Base-by-base conservation (phyloP, 148 eudicot species). In the Camellia sinensis region DNA sequence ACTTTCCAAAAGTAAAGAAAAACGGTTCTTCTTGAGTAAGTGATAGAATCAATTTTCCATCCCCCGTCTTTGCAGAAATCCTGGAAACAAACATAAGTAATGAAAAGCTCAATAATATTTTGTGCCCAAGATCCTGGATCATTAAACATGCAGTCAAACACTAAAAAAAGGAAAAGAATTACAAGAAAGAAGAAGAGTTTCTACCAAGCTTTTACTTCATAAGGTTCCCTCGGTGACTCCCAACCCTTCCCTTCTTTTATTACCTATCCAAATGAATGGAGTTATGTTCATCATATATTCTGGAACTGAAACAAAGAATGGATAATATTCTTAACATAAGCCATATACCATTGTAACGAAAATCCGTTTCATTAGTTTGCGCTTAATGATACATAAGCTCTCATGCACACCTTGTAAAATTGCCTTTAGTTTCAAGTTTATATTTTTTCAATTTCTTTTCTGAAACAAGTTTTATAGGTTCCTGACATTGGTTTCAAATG, bases 211-310 rank as follows among this genome's bases (percentile, higher is more conserved):
- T 93, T 92, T 59, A 92, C 89, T 93, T 96, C 99, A 87, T 96
- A 96, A 1, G 98, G 99, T 78, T 90, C 95, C 80, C 99, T 87
- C n/a, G 99, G 99, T 75, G 94, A 86, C 89, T 96, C 99, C 99
- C 99, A 96, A 69, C 97, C 97, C 80, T 91, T 90, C 73, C 97
- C 99, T 79, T 92, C 99, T 79, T 83, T 84, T 76, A 87, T 84
- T 57, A 93, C 91, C 99, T 95, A 76, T 80, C 82, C 57, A 81
- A 66, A 63, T 48, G 79, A 72, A 82, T 57, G 75, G 44, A 80
- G 40, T 41, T n/a, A 79, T 52, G 29, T 48, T 67, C 37, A 72
- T 41, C 63, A 37, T 22, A 44, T 62, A 68, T 41, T 54, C 21
- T 17, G 37, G 41, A 54, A 54, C 19, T 52, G 73, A 66, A 22